These are phyloP conservation scores for Gentiana macrophylla DNA, from an alignment of 257 asterid genomes.

Conservation along the genomic window DNA sequence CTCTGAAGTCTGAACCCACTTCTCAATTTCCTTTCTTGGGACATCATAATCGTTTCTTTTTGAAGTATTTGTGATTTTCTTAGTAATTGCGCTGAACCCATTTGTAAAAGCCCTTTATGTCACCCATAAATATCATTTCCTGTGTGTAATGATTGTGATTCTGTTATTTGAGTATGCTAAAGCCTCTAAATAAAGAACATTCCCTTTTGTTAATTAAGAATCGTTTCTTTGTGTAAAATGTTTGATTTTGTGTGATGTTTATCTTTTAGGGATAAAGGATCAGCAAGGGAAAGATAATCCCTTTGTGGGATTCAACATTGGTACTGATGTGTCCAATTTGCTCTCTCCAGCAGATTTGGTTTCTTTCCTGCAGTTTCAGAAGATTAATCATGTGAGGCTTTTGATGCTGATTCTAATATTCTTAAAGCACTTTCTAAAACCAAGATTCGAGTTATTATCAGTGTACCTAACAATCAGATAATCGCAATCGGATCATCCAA, in stretches of 20 bases:
- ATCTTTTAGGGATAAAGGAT: slow-evolving; percentile 30
- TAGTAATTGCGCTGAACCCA: no score
- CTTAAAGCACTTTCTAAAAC: slow-evolving; percentile 79
- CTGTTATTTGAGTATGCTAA: slow-evolving; percentile 2
- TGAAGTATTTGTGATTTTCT: no score
- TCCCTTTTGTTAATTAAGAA: no score
- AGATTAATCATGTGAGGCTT: slow-evolving; percentile 74
- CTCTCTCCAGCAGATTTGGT: slow-evolving; percentile 56
- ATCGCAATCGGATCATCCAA: slow-evolving; percentile 91
- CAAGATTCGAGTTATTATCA: slow-evolving; percentile 66
- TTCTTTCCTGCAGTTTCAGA: slow-evolving; percentile 58
- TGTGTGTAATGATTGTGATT: no score
- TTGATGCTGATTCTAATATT: slow-evolving; percentile 63
- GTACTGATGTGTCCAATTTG: slow-evolving; percentile 73
- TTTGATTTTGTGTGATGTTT: neutral
- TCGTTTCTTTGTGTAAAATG: neutral
- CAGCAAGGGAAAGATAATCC: slow-evolving; percentile 62
- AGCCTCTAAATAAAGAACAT: no score
- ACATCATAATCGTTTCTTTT: no score
- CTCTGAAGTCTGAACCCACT: neutral
- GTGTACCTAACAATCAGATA: slow-evolving; percentile 94
- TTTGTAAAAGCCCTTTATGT: no score
- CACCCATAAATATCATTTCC: no score
- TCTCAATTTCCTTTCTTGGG: slow-evolving; percentile 5
- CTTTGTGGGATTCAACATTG: slow-evolving; percentile 84